These are phyloP conservation scores for Thielaviopsis euricoi DNA, from an alignment of 2,329 filamentous ascomycete species.

Conservation along the genomic window DNA sequence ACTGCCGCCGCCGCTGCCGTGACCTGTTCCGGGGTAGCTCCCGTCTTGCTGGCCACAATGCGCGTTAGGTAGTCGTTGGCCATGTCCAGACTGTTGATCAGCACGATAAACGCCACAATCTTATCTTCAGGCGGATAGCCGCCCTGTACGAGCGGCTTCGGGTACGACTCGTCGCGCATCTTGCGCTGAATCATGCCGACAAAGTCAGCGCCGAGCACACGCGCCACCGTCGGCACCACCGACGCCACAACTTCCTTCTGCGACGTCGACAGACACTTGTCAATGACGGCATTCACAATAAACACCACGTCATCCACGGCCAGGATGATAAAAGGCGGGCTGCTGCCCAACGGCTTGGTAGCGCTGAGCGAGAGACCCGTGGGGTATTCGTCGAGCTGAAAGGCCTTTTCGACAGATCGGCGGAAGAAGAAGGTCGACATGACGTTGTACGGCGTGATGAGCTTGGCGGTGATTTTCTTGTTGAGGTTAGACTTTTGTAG, in stretches of 20 bases:
- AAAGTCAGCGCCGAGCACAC: conserved; percentile 77
- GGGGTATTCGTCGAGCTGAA: conserved; percentile 85
- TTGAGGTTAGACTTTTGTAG: conserved; percentile 63
- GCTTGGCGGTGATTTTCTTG: conserved; percentile 58
- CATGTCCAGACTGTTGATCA: conserved; percentile 91
- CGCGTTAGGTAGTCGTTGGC: conserved; percentile 79
- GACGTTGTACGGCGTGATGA: conserved; percentile 68
- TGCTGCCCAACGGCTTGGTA: conserved; percentile 53
- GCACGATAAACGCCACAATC: conserved; percentile 74
- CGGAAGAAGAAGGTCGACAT: conserved; percentile 97
- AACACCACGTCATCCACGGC: conserved; percentile 99
- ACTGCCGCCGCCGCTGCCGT: neutral
- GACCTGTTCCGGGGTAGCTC: conserved; percentile 22
- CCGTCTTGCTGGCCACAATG: conserved; percentile 58
- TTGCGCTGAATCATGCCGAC: conserved; percentile 94
- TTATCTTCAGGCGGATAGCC: conserved; percentile 75
- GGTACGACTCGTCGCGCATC: conserved; percentile 93
- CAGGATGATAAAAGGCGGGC: conserved; percentile 80
- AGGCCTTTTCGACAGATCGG: conserved; percentile 89
- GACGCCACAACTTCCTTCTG: conserved; percentile 63
- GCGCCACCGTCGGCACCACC: conserved; percentile 61
- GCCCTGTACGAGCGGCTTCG: conserved; percentile 60
- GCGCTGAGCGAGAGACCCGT: conserved; percentile 61
- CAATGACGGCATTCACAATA: conserved; percentile 83
- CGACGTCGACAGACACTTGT: conserved; percentile 72